Conservation (phyloP, 495 filamentous ascomycete species). For the Penicillium odoratum region DNA sequence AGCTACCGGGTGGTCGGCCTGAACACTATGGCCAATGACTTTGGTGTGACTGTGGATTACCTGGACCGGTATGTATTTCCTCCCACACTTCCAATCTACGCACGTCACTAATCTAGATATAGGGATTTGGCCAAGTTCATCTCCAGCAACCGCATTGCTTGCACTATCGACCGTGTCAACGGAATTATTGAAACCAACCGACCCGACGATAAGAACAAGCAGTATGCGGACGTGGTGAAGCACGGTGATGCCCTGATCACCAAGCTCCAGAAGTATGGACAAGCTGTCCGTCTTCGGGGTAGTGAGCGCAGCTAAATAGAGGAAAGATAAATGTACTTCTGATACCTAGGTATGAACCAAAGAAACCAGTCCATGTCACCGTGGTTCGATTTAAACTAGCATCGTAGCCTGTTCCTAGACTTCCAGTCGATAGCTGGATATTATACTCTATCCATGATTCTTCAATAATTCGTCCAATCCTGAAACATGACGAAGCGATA, state of each 20-base stretch:
- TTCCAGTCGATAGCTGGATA: neutral
- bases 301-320: conserved; percentile 72
- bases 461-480: neutral
- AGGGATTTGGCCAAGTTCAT: conserved; percentile 97
- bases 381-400: conserved; percentile 5
- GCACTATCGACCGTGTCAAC: conserved; percentile 96
- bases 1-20: conserved; percentile 96
- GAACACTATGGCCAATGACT: conserved; percentile 92
- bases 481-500: neutral
- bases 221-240: conserved; percentile 95
- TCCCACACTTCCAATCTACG: neutral
- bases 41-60: conserved; percentile 94
- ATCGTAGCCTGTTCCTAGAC: conserved; percentile 2
- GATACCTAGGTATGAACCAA: conserved; percentile 1
- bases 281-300: conserved; percentile 88
- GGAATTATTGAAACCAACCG: conserved; percentile 97
- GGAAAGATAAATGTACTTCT: neutral
- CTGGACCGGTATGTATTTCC: conserved; percentile 71
- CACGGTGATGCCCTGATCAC: conserved; percentile 97
- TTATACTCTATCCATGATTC: neutral
- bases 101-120: conserved; percentile 15
- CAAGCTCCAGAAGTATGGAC: conserved; percentile 98
- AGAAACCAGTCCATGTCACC: neutral
- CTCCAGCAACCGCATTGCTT: conserved; percentile 86
- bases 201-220: conserved; percentile 98